Percentiles rank a stretch among this genome's conserved stretches.
Conservation (phyloP, 805 yeast genomes). For the Candida tammaniensis region DNA sequence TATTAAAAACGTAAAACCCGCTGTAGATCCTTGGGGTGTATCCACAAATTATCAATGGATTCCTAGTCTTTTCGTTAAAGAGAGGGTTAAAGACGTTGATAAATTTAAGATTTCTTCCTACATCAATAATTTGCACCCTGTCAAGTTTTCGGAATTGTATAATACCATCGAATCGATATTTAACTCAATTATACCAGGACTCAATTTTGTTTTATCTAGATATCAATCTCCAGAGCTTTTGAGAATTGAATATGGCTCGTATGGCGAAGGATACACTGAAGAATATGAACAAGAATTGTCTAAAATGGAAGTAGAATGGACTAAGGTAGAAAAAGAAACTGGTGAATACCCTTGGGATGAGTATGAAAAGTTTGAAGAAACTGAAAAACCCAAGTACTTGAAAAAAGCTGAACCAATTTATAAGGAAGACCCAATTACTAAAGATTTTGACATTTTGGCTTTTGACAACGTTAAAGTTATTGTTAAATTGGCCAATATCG, state of each 20-base stretch:
- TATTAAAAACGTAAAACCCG: constrained; percentile 12
- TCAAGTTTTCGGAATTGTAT: constrained; percentile 23
- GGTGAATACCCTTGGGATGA: constrained; percentile 8
- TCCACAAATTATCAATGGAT: constrained; percentile 37
- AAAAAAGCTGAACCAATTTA: constrained; percentile 7
- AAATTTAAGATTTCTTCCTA: constrained; percentile 27
- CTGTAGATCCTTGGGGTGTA: constrained; percentile 13
- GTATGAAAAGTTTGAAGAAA: constrained; percentile 2
- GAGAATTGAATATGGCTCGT: constrained; percentile 16
- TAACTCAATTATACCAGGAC: constrained; percentile 27
- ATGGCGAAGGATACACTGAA: constrained; percentile 15
- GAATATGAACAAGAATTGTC: constrained; percentile 9
- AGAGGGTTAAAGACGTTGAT: no score
- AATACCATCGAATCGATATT: constrained; percentile 28
- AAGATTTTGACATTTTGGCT: constrained; percentile 12
- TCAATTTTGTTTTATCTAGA: constrained; percentile 25
- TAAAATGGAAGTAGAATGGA: not conserved
- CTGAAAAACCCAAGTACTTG: constrained; percentile 7
- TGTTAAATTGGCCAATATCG: constrained; percentile 39
- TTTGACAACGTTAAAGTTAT: constrained; percentile 32
- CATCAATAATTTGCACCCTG: constrained; percentile 41
- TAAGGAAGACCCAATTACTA: constrained; percentile 9
- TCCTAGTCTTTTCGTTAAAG: constrained; percentile 22
- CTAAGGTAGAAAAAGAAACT: constrained; percentile 2
- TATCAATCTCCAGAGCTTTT: constrained; percentile 16